Evolutionary conservation across 2,329 filamentous ascomycete genomes (phyloP), one percentile per base, ranked within the genome.

Genomic region (Talaromyces sp.): DNA sequence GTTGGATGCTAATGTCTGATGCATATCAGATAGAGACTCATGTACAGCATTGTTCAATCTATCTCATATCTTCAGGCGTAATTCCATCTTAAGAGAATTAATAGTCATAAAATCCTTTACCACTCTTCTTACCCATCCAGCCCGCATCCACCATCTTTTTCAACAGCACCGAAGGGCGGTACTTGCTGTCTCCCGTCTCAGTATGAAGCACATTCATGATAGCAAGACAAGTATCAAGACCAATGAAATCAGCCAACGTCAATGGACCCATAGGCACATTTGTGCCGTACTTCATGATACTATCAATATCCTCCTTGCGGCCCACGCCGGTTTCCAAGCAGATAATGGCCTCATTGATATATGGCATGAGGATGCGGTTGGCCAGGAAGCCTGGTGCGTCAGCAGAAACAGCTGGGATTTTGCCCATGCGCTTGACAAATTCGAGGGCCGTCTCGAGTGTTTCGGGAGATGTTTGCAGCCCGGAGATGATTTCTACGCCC

Each of bases 211-310:
- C 95, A 77, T 90, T 92, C 95, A 99, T 99, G 72, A 99, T 99
- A 23, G 93, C 88, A 66, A 98, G 80, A 73, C 95, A 99, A 0
- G 95, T 99, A 75, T 99, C 95, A 50, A 99, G 83, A 7, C 95
- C 95, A 71, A 99, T 98, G 72, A 99, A 99, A 77, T 99, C 95
- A 2, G 95, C 95, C 70, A 99, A 80, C 71, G 92, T 88, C 67
- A 99, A 82, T 9, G 95, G 95, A 0, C 95, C 95, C 95, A 99
- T 99, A 25, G 95, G 95, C 44, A 99, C 95, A 73, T 96, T 96
- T 23, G 95, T 99, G 54, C 95, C 95, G 70, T 97, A 97, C 85
- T 96, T 98, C 95, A 99, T 99, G 71, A 99, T 99, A 67, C 85
- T 88, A 73, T 99, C 95, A 68, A 99, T 99, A 67, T 93, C 90